Percentiles rank a stretch among this genome's conserved stretches.
Evolutionary conservation across 2,329 filamentous ascomycete genomes (phyloP).

Genomic region (Laburnicola sp.): DNA sequence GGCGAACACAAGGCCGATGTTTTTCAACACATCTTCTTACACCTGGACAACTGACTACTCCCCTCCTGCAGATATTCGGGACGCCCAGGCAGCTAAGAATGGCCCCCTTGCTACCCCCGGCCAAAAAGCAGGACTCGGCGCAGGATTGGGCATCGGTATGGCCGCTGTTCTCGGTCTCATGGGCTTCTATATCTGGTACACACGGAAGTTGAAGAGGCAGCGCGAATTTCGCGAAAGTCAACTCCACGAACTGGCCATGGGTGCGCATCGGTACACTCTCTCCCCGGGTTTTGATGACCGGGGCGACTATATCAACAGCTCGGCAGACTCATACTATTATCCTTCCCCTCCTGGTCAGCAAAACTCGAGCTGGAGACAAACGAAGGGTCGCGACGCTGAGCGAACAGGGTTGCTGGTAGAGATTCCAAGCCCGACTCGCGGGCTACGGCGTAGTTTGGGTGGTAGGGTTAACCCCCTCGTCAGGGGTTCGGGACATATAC

Average conservation of each 20-base stretch:
- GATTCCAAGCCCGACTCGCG: slow-evolving; percentile 53
- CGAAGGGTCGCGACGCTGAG: slow-evolving; percentile 44
- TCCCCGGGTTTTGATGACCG: slow-evolving; percentile 39
- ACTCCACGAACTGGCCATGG: slow-evolving; percentile 56
- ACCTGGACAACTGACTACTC: slow-evolving; percentile 62
- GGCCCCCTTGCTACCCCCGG: slow-evolving; percentile 48
- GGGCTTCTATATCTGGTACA: slow-evolving; percentile 54
- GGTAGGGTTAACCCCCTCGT: slow-evolving; percentile 45
- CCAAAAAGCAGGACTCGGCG: slow-evolving; percentile 51
- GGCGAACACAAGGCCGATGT: slow-evolving; percentile 53
- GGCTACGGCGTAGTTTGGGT: slow-evolving; percentile 48
- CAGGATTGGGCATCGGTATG: slow-evolving; percentile 51
- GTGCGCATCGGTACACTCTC: slow-evolving; percentile 52
- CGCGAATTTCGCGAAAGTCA: slow-evolving; percentile 57
- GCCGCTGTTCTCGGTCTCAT: slow-evolving; percentile 48
- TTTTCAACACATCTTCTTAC: slow-evolving; percentile 65
- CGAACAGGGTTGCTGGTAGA: slow-evolving; percentile 53
- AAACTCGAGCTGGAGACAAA: slow-evolving; percentile 38
- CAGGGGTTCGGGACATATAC: slow-evolving; percentile 59
- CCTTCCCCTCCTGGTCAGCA: slow-evolving; percentile 24
- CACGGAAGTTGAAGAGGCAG: slow-evolving; percentile 44
- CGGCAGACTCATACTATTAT: slow-evolving; percentile 34
- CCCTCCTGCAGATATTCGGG: slow-evolving; percentile 45
- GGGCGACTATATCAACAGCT: slow-evolving; percentile 35
- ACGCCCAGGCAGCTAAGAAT: slow-evolving; percentile 15